A percentile compares a stretch with the other conserved stretches of the same genome.
Evolutionary conservation across 345 rosid genomes (phyloP).

Genomic region (Aethionema arabicum): DNA sequence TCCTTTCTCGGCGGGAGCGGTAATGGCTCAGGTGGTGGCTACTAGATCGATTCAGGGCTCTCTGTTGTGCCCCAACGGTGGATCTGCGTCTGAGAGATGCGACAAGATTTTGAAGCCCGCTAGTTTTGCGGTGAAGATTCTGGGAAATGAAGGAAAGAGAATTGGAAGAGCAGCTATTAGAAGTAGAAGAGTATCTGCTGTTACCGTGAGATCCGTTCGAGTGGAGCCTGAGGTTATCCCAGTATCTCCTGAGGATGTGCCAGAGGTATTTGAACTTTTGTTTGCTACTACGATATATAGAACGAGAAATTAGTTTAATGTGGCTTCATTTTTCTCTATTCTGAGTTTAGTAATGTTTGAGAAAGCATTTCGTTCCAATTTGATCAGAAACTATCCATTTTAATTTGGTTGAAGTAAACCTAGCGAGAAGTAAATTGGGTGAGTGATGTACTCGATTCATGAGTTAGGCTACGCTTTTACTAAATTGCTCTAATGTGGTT

Average conservation of each 20-base stretch:
- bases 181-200: constrained; percentile 39
- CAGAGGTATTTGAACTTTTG: constrained; percentile 41
- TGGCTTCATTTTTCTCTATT: background rate
- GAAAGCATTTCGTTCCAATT: constrained; percentile 12
- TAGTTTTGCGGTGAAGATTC: constrained; percentile 50
- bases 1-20: background rate
- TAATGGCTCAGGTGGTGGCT: constrained; percentile 83
- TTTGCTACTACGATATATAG: background rate
- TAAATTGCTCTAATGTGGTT: background rate
- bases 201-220: constrained; percentile 52
- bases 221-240: constrained; percentile 66
- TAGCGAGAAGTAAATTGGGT: background rate
- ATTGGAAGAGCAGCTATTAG: constrained; percentile 30
- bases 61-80: constrained; percentile 40
- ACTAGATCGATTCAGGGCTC: constrained; percentile 64
- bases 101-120: constrained; percentile 50
- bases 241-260: constrained; percentile 64
- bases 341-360: background rate
- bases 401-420: background rate
- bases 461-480: background rate
- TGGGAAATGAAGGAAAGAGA: constrained; percentile 35
- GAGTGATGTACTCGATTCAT: background rate
- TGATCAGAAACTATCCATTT: background rate
- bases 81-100: constrained; percentile 49
- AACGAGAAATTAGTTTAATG: background rate